A percentile compares a stretch with the other conserved stretches of the same genome.
These are phyloP conservation scores for Nakazawaea siamensis DNA, from an alignment of 805 yeast genomes.

Conservation along the genomic window DNA sequence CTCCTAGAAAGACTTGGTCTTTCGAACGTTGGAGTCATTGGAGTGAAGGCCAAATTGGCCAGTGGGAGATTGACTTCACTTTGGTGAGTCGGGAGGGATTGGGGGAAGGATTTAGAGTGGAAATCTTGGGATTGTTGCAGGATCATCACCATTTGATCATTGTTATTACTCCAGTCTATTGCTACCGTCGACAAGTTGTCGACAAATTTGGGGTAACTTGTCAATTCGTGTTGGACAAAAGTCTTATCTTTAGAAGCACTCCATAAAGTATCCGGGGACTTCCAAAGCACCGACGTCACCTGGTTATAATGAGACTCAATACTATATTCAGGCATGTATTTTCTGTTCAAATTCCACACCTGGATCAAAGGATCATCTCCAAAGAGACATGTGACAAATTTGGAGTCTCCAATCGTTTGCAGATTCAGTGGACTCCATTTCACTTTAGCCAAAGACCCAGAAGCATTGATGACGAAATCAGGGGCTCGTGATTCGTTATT, in stretches of 20 bases:
- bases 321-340: constrained; percentile 57
- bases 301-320: constrained; percentile 40
- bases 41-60: background rate
- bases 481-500: constrained; percentile 39
- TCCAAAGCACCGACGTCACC: constrained; percentile 52
- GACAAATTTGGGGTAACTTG: constrained; percentile 30
- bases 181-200: constrained; percentile 46
- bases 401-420: constrained; percentile 42
- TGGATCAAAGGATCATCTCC: constrained; percentile 67
- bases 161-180: constrained; percentile 49
- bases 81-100: constrained; percentile 12
- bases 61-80: constrained; percentile 11
- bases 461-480: constrained; percentile 62
- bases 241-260: constrained; percentile 43
- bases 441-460: constrained; percentile 73
- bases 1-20: constrained; percentile 12
- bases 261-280: constrained; percentile 36
- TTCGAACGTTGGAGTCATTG: background rate
- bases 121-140: constrained; percentile 40
- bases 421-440: constrained; percentile 51
- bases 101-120: constrained; percentile 14
- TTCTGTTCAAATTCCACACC: constrained; percentile 63
- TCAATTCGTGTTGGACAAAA: constrained; percentile 39
- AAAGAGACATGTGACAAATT: constrained; percentile 65
- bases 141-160: constrained; percentile 40